Percentiles rank a stretch among this genome's conserved stretches.
phyloP scores from a whole-genome alignment of 371 early-diverging fungal genomes.

The Mortierella sp. region DNA sequence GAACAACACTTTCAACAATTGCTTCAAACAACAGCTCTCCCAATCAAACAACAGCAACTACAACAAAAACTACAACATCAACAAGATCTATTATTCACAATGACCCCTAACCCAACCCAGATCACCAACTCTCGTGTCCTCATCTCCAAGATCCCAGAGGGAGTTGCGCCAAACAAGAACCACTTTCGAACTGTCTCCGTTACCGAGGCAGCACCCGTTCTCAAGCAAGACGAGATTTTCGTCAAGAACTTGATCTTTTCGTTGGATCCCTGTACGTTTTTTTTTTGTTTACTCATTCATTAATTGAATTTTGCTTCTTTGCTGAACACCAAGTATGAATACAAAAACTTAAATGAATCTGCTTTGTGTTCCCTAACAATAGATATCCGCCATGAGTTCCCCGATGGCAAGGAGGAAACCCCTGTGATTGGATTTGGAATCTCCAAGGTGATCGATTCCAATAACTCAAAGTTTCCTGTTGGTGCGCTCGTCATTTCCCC shows the following conservation, averaged over 20 bases:
- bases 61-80: background rate
- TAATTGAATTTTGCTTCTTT: background rate
- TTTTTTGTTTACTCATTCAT: background rate
- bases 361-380: background rate
- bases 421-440: slow-evolving; percentile 38
- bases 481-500: slow-evolving; percentile 17
- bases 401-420: slow-evolving; percentile 13
- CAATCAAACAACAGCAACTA: background rate
- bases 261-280: slow-evolving; percentile 56
- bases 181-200: slow-evolving; percentile 37
- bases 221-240: slow-evolving; percentile 47
- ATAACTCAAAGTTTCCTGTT: slow-evolving; percentile 25
- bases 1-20: background rate
- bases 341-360: no score
- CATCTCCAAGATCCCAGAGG: slow-evolving; percentile 45
- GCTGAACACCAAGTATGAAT: background rate
- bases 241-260: slow-evolving; percentile 57
- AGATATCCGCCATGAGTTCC: slow-evolving; percentile 47
- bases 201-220: slow-evolving; percentile 31
- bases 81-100: slow-evolving; percentile 7
- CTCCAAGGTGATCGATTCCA: slow-evolving; percentile 31
- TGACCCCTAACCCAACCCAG: slow-evolving; percentile 9
- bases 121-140: slow-evolving; percentile 40
- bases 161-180: slow-evolving; percentile 37
- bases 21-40: background rate